Evolutionary conservation across 305 asterid genomes (phyloP).

Genomic region (Solanum hybrid): DNA sequence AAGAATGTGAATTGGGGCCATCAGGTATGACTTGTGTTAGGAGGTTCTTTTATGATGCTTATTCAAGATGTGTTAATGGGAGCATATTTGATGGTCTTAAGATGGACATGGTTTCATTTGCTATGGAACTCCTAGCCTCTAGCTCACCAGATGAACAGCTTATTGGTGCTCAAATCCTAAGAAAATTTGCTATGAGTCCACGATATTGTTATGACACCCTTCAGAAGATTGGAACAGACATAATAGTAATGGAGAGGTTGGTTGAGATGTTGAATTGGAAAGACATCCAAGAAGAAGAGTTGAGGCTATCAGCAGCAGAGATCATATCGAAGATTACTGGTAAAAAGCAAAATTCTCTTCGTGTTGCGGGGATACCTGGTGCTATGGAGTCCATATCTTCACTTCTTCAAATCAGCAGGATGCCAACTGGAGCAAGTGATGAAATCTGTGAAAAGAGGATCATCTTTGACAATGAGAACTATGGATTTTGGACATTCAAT

Average conservation of each 20-base stretch:
- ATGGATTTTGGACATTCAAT: conserved; percentile 69
- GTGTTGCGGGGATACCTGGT: conserved; percentile 76
- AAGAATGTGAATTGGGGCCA: conserved; percentile 67
- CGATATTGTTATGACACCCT: conserved; percentile 61
- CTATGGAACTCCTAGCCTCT: conserved; percentile 72
- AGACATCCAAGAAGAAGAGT: conserved; percentile 68
- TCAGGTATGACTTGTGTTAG: conserved; percentile 57
- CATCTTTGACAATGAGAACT: conserved; percentile 33
- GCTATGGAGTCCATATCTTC: conserved; percentile 76
- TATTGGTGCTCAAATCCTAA: conserved; percentile 60
- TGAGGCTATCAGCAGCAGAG: conserved; percentile 68
- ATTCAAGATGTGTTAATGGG: conserved; percentile 67
- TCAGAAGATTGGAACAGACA: conserved; percentile 70
- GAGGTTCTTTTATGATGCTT: conserved; percentile 87
- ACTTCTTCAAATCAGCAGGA: conserved; percentile 50
- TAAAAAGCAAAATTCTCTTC: conserved; percentile 51
- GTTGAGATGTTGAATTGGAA: conserved; percentile 94
- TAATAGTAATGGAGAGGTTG: conserved; percentile 60
- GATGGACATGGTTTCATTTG: conserved; percentile 84
- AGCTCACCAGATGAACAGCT: conserved; percentile 81
- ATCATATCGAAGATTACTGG: conserved; percentile 55
- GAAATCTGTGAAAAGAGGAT: conserved; percentile 61
- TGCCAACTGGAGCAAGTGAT: conserved; percentile 38
- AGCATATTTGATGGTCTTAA: conserved; percentile 88
- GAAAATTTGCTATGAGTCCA: conserved; percentile 38